Percentiles rank a stretch among this genome's conserved stretches.
These are phyloP conservation scores for Whalleya microplaca DNA, from an alignment of 2,329 filamentous ascomycete genomes.

Conservation along the genomic window DNA sequence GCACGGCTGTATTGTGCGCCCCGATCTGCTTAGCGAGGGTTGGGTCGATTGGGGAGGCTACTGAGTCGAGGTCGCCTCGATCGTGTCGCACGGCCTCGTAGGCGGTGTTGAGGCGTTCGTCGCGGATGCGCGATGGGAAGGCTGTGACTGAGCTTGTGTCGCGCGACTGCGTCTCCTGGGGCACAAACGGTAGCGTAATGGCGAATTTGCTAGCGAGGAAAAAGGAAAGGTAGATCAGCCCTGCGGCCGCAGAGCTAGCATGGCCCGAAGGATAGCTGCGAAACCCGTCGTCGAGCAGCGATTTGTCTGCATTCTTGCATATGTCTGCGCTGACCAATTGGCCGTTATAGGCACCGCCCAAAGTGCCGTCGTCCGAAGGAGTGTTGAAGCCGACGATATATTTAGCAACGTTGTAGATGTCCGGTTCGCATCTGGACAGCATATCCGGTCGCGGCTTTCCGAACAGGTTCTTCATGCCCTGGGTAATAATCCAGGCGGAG, in stretches of 20 bases:
- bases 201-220: constrained; percentile 85
- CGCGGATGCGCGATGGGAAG: constrained; percentile 71
- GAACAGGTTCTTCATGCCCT: constrained; percentile 80
- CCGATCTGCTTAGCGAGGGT: constrained; percentile 37
- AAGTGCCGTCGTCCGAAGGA: constrained; percentile 24
- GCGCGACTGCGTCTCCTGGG: constrained; percentile 48
- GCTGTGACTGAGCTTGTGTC: constrained; percentile 62
- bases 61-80: constrained; percentile 33
- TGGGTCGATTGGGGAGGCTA: constrained; percentile 36
- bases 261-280: constrained; percentile 82
- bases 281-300: constrained; percentile 77
- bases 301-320: constrained; percentile 67
- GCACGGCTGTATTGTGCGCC: constrained; percentile 44
- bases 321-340: constrained; percentile 77
- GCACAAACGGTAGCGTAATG: constrained; percentile 72
- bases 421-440: constrained; percentile 77
- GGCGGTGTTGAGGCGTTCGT: constrained; percentile 40
- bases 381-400: constrained; percentile 59
- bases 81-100: constrained; percentile 42
- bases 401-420: constrained; percentile 63
- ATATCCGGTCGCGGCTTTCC: constrained; percentile 80
- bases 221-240: constrained; percentile 82
- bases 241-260: constrained; percentile 74
- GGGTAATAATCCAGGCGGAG: constrained; percentile 77
- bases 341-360: constrained; percentile 54